phyloP scores from a whole-genome alignment of 768 basidiomycete genomes.

The Hydnomerulius pinastri region DNA sequence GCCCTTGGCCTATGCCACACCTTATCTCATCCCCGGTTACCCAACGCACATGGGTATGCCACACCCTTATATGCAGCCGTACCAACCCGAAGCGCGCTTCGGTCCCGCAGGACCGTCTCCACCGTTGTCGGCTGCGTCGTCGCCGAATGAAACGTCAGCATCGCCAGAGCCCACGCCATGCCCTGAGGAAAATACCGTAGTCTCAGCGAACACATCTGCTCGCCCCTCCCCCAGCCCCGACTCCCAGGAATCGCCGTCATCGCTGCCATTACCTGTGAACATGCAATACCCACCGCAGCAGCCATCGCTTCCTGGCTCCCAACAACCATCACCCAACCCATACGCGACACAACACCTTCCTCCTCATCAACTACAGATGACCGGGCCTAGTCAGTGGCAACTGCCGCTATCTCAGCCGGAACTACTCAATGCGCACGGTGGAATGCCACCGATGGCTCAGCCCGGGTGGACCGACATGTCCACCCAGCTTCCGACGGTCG shows the following conservation, averaged over 20 bases:
- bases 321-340: conserved; percentile 11
- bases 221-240: conserved; percentile 9
- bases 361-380: background rate
- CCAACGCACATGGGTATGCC: conserved; percentile 13
- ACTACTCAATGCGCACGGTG: background rate
- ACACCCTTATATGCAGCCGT: conserved; percentile 25
- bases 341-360: conserved; percentile 12
- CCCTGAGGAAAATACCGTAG: conserved; percentile 9
- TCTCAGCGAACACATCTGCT: conserved; percentile 15
- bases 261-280: conserved; percentile 7
- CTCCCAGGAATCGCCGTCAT: conserved; percentile 20
- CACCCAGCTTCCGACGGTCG: background rate
- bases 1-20: background rate
- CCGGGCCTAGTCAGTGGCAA: conserved; percentile 1
- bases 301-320: conserved; percentile 10
- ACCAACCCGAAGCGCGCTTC: conserved; percentile 23
- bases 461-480: conserved; percentile 14
- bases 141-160: conserved; percentile 38
- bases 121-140: conserved; percentile 51
- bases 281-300: background rate
- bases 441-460: background rate
- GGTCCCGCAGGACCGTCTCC: conserved; percentile 51
- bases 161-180: conserved; percentile 11
- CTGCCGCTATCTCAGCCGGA: conserved; percentile 2
- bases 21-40: conserved; percentile 2